Percentiles rank a stretch among this genome's conserved stretches.
Conservation (phyloP, 73 alveolate genomes). For the Paramecium biaurelia region DNA sequence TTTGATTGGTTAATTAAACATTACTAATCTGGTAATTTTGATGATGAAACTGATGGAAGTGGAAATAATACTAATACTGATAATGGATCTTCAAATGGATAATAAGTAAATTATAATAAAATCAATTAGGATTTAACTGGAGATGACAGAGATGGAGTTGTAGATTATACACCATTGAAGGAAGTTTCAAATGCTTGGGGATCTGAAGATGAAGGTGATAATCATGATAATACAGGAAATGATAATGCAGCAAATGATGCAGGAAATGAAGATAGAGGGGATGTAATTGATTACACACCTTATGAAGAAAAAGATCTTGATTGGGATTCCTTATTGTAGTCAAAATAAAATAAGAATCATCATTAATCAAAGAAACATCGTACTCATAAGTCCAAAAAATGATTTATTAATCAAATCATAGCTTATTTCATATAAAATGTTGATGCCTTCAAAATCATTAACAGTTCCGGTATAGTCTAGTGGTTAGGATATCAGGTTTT, state of each 20-base stretch:
- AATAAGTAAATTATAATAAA: not conserved
- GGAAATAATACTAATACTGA: not conserved
- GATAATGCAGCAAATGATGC: not conserved
- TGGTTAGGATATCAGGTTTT: slow-evolving; percentile 61
- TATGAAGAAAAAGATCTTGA: not conserved
- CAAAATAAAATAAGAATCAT: not conserved
- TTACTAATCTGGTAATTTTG: not conserved
- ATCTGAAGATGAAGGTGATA: not conserved
- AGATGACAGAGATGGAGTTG: not conserved
- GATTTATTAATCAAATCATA: not conserved
- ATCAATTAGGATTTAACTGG: not conserved
- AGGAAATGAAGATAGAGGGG: not conserved
- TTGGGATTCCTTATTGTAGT: not conserved
- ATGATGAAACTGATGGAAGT: not conserved
- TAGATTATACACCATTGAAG: slow-evolving; percentile 18
- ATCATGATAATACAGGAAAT: not conserved
- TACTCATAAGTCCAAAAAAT: slow-evolving; percentile 6
- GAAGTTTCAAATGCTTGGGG: slow-evolving; percentile 9
- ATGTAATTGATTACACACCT: slow-evolving; percentile 42
- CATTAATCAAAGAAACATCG: not conserved
- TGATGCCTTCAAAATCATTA: not conserved
- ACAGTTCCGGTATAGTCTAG: slow-evolving; percentile 58
- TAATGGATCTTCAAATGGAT: not conserved
- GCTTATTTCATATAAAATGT: not conserved
- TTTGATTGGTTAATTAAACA: slow-evolving; percentile 46